Evolutionary conservation across 306 rosid species (phyloP).

Genomic region (Sesbania bispinosa): DNA sequence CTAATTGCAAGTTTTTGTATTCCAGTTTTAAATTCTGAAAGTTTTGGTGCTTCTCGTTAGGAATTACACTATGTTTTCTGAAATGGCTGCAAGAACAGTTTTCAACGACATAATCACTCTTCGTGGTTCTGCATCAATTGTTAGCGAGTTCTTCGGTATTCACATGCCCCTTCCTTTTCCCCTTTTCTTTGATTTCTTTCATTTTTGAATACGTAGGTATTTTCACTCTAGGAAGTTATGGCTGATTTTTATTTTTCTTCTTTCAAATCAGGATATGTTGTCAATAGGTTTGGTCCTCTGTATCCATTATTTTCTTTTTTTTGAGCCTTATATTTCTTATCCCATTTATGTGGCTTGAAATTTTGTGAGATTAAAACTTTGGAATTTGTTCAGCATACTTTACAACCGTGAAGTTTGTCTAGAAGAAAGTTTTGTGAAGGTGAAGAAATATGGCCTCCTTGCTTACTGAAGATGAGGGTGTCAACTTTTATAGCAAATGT

Average conservation of each 20-base stretch:
- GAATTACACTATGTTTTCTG: not conserved
- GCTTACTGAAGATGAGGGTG: constrained; percentile 93
- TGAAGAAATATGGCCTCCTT: constrained; percentile 95
- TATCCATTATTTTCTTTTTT: not conserved
- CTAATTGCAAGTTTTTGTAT: no score
- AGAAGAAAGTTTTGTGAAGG: constrained; percentile 86
- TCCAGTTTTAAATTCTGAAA: no score
- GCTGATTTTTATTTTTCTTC: constrained; percentile 7
- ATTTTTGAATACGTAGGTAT: not conserved
- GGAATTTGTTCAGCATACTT: constrained; percentile 52
- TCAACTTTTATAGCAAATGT: constrained; percentile 76
- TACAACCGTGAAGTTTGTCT: constrained; percentile 93
- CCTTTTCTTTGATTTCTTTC: not conserved
- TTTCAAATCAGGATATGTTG: constrained; percentile 77
- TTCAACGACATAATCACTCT: constrained; percentile 92
- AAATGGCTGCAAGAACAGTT: constrained; percentile 71
- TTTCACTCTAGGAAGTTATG: not conserved
- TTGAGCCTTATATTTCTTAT: not conserved
- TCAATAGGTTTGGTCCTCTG: constrained; percentile 65
- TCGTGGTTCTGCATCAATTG: constrained; percentile 94
- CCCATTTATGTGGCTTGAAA: not conserved
- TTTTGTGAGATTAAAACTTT: not conserved
- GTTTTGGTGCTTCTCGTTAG: not conserved
- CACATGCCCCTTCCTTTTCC: not conserved
- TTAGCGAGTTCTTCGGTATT: constrained; percentile 95